Base-by-base conservation (phyloP, 352 stramenopile species). In the Phytophthora ramorum region DNA sequence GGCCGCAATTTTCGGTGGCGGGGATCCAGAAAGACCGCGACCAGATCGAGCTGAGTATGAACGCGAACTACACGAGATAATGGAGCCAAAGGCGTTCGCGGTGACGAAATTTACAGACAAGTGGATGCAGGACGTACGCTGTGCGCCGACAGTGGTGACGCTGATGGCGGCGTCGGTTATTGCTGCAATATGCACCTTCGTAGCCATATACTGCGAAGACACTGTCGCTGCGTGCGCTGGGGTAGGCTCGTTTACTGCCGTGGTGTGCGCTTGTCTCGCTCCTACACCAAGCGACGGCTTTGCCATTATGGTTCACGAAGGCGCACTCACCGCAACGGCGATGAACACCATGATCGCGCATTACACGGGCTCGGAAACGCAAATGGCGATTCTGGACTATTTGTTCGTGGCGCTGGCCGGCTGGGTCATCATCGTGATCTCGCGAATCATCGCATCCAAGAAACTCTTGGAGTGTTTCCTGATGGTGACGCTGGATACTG, bases 311-410 rank as follows among this genome's bases (percentile, higher is more conserved):
- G 65, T 91, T 12, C 85, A 88, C 57, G 65, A 87, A 53, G 60
- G 60, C 6, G 79, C 75, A 30, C 83, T 91, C 60, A 79, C 76
- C 8, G 73, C 78, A 16, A 84, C 83, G n/a, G 74, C 70, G 2
- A 71, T 91, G 43, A 91, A 85, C 48, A 82, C 74, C 30, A 85
- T 91, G 50, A 63, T 88, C 40, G 77, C 74, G 10, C 75, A 90
- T 45, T 71, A 86, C 41, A 67, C 83, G 16, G 55, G 43, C 19
- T 63, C 73, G 3, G 34, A 76, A 47, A 59, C 63, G 51, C 66
- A 84, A 24, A 71, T 78, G 10, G 76, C 79, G 17, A 70, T 91
- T 22, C 53, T 91, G 24, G 79, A 91, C 53, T 77, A 83, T 19
- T 65, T 91, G 46, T 91, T 88, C 58, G 77, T 90, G 50, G 54